Evolutionary conservation across 176 grass and related monocot genomes (phyloP), one percentile per base, ranked within the genome.

Genomic region (Avena atlantica): DNA sequence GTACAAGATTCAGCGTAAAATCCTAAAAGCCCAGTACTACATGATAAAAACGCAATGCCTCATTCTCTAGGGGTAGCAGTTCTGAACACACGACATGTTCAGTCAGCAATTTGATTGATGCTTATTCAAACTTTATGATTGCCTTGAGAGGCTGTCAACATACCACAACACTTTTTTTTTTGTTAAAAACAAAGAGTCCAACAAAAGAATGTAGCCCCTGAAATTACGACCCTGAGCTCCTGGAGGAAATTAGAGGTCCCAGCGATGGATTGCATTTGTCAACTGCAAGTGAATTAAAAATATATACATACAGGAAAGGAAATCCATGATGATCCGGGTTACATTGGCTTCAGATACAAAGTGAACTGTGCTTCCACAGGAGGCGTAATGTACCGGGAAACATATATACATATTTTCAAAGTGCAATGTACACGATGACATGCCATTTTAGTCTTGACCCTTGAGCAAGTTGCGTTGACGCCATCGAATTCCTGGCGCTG

Each of bases 381-480:
- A 1, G 20, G 31, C 40, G 2, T 40, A 40, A 53, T 70, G 68
- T 17, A 21, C 9, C 25, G 4, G 6, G 20, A 76, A 48, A 50
- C 52, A 63, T 61, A 75, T 85, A 80, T 85, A 23, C 48, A 91
- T 82, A 85, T 11, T 78, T 85, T 70, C 6, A 0, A 60, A 8
- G 12, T 70, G 2, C 2, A 2, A 15, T 14, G 8, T 36, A 36
- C 48, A 63, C 0, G 8, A 23, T 25, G 16, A 70, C 15, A 9
- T 6, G 6, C 15, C 14, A 15, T 66, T 57, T 17, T 17, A 37
- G 14, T 79, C 58, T 27, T 68, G 42, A 1, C 3, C 66, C 8
- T 84, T 5, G 20, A 10, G 47, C 1, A 47, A 83, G 86, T 19
- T 82, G 92, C 92, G 29, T 80, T 86, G 47, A 6, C 7, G 8